Evolutionary conservation across 179 eudicot genomes (phyloP), one percentile per base, ranked within the genome.

Genomic region (Heliamphora pulchella): DNA sequence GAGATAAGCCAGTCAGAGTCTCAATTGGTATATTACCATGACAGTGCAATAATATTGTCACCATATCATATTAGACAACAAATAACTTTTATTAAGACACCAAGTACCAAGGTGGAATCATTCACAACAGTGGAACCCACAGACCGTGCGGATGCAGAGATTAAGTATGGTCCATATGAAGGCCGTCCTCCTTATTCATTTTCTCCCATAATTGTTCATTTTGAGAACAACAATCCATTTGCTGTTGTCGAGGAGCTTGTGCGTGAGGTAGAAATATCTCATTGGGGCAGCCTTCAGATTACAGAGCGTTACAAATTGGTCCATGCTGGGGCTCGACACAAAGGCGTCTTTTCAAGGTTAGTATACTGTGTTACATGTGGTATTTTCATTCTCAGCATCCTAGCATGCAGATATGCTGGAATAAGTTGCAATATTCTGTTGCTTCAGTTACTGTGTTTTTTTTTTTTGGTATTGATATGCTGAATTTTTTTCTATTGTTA

Each of bases 181-280:
- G 90, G 89, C 77, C 89, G 81, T 39, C 73, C 86, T 68, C 88
- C 98, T 4, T 87, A 83, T 87, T 86, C 98, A 71, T 96, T 74
- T 85, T 88, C 96, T 62, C 96, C 99, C 59, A 68, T 94, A 44
- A 81, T 91, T 22, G 78, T 90, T 78, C 99, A 96, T 86, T 94
- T 96, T 79, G 99, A 90, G 89, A 94, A 94, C 86, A 94, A 96
- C 87, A 83, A 83, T 66, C 91, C 99, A 75, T 96, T 94, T 87
- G 91, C 95, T 86, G 98, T 96, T 81, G 94, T 94, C 82, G 97
- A 96, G 91, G 99, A 96, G 83, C 94, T 96, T 86, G 86, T 91
- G 78, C 97, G 99, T 78, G 97, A 94, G 80, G 79, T 96, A 76
- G 99, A 96, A 83, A 87, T 96, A 77, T 96, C 99, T 83, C 99